Evolutionary conservation across 208 protist genomes (phyloP), one percentile per base, ranked within the genome.

Genomic region (Leishmania mexicana): DNA sequence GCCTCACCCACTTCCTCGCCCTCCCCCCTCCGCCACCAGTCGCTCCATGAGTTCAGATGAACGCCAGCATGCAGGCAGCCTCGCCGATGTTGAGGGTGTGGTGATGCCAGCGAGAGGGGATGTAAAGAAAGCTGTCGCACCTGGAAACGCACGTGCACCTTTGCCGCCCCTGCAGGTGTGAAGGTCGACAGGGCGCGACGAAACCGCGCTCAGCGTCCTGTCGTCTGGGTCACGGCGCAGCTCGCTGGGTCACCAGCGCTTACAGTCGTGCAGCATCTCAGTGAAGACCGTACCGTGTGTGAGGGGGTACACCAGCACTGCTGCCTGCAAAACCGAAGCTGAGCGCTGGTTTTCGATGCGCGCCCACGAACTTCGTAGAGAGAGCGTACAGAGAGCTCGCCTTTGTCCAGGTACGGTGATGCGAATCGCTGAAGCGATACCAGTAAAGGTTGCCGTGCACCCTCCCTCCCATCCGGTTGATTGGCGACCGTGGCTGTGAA

Each of bases 81-180:
- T 92, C 82, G 21, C 85, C 85, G 13, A 92, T 83, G 80, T 92
- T 92, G 31, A 94, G 81, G 17, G 89, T 92, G n/a, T 83, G 76
- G 79, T 92, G 87, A 68, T 85, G 83, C 89, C 90, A 92, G 45
- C 83, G 51, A 21, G 77, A 78, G 8, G 84, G 85, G 65, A 92
- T 88, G 79, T 90, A 94, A 17, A 94, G 60, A 19, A 91, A 67
- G 54, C 90, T 87, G 8, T 86, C 86, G 6, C 76, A 47, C 3
- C n/a, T 76, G 47, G 85, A 87, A 53, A 92, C 90, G 68, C 83
- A 92, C 60, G 86, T 35, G 45, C 62, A 85, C 4, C 11, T 17
- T 35, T 28, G 28, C 42, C 51, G 31, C 47, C 83, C 85, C 80
- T 28, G 13, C 73, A 3, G 78, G 21, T 13, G 75, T 71, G 64